Percentiles rank a stretch among this genome's conserved stretches.
Evolutionary conservation across 2,329 filamentous ascomycete genomes (phyloP).

Genomic region (Talaromyces amestolkiae): DNA sequence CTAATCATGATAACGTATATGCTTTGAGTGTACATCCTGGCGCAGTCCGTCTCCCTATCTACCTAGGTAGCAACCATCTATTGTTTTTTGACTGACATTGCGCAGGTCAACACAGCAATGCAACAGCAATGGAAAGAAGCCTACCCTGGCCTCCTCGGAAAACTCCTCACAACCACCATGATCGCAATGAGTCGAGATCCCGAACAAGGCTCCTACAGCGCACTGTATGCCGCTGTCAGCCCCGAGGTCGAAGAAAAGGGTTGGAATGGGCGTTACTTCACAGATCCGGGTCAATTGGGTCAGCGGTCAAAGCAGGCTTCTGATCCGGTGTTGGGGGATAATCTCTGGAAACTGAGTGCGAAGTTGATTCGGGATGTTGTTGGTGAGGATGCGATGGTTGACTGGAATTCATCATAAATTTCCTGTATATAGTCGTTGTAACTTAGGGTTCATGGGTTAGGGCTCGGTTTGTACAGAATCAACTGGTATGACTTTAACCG

Average conservation of each 20-base stretch:
- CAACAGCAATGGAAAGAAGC: slow-evolving; percentile 50
- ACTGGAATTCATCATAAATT: not conserved
- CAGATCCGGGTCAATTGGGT: slow-evolving; percentile 38
- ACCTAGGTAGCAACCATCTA: not conserved
- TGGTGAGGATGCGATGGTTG: slow-evolving; percentile 30
- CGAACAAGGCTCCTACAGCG: slow-evolving; percentile 47
- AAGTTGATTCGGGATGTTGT: slow-evolving; percentile 43
- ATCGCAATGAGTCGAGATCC: slow-evolving; percentile 35
- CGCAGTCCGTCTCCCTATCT: slow-evolving; percentile 27
- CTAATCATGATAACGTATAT: slow-evolving; percentile 43
- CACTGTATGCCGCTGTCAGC: slow-evolving; percentile 43
- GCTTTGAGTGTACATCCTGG: slow-evolving; percentile 46
- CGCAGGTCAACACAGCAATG: slow-evolving; percentile 46
- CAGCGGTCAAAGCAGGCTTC: slow-evolving; percentile 42
- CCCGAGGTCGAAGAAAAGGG: slow-evolving; percentile 44
- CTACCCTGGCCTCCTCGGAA: slow-evolving; percentile 44
- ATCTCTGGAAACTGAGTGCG: slow-evolving; percentile 43
- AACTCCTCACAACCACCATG: slow-evolving; percentile 38
- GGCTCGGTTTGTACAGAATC: not conserved
- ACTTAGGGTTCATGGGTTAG: not conserved
- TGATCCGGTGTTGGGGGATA: slow-evolving; percentile 37
- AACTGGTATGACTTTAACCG: not conserved
- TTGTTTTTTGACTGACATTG: not conserved
- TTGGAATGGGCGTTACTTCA: slow-evolving; percentile 47
- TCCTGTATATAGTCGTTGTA: not conserved